Conservation (phyloP, 192 early-diverging fungal genomes). For the Backusella australiensis region DNA sequence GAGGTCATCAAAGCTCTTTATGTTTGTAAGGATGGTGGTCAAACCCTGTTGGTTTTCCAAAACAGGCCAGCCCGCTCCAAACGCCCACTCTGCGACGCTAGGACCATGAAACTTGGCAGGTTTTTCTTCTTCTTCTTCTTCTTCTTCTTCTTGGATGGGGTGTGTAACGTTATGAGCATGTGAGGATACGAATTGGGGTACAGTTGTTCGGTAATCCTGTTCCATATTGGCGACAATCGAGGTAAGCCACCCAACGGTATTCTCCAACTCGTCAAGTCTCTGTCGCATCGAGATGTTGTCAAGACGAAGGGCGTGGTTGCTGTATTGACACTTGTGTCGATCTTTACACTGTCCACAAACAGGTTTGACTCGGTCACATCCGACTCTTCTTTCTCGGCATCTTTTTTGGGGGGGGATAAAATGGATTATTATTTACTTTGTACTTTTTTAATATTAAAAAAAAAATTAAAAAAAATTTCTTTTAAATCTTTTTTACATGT, state of each 20-base stretch:
- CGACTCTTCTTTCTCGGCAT: conserved; percentile 27
- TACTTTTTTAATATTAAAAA: background rate
- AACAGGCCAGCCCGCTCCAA: conserved; percentile 6
- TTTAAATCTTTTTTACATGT: conserved; percentile 3
- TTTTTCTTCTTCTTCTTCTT: background rate
- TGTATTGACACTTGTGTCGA: conserved; percentile 12
- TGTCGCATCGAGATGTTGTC: conserved; percentile 15
- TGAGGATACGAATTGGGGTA: background rate
- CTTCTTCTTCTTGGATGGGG: background rate
- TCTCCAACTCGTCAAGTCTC: background rate
- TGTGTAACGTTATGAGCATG: background rate
- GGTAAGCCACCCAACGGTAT: conserved; percentile 1
- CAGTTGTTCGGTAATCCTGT: background rate
- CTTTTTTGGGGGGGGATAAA: background rate
- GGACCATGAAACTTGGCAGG: background rate
- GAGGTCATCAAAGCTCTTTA: conserved; percentile 13
- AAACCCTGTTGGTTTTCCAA: background rate
- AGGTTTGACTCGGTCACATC: conserved; percentile 21
- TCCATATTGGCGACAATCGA: background rate
- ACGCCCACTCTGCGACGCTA: background rate
- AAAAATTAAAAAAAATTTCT: background rate
- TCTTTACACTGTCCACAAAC: conserved; percentile 14
- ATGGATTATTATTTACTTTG: background rate
- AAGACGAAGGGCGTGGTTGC: conserved; percentile 2
- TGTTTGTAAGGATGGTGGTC: conserved; percentile 8